Percentiles rank a stretch among this genome's conserved stretches.
Conservation (phyloP, 441 rosid genomes). For the Lepidium campestre region DNA sequence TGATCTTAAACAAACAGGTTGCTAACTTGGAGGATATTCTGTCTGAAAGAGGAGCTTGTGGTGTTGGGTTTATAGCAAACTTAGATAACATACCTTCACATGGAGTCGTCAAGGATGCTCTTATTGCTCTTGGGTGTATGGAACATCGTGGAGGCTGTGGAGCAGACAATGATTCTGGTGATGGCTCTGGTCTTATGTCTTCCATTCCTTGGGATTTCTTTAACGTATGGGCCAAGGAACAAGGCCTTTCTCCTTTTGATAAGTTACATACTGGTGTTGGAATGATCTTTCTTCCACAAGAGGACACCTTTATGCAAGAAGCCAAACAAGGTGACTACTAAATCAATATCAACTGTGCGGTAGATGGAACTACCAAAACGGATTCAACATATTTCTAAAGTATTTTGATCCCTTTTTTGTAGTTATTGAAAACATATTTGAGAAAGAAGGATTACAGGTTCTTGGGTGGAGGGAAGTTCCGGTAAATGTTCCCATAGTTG, state of each 20-base stretch:
- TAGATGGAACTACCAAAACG: background rate
- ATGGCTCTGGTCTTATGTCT: slow-evolving; percentile 97
- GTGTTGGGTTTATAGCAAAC: slow-evolving; percentile 98
- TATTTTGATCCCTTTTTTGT: slow-evolving; percentile 9
- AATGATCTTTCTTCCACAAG: slow-evolving; percentile 87
- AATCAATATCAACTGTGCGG: background rate
- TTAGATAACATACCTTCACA: slow-evolving; percentile 85
- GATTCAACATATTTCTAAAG: background rate
- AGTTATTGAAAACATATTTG: slow-evolving; percentile 76
- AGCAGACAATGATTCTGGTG: slow-evolving; percentile 98
- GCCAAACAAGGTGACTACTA: slow-evolving; percentile 76
- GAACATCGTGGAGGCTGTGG: slow-evolving; percentile 99
- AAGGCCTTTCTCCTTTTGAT: slow-evolving; percentile 76
- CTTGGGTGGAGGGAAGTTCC: slow-evolving; percentile 99
- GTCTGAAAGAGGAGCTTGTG: slow-evolving; percentile 97
- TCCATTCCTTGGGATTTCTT: slow-evolving; percentile 95
- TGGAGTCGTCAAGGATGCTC: slow-evolving; percentile 77
- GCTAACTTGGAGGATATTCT: slow-evolving; percentile 84
- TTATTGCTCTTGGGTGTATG: slow-evolving; percentile 95
- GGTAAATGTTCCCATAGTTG: slow-evolving; percentile 78
- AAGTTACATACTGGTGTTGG: slow-evolving; percentile 93
- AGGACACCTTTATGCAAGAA: slow-evolving; percentile 52
- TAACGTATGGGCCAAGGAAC: slow-evolving; percentile 74
- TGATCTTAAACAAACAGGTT: slow-evolving; percentile 37
- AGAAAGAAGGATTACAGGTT: slow-evolving; percentile 93